phyloP scores from a whole-genome alignment of 306 rosid species.

The Alnus glutinosa region DNA sequence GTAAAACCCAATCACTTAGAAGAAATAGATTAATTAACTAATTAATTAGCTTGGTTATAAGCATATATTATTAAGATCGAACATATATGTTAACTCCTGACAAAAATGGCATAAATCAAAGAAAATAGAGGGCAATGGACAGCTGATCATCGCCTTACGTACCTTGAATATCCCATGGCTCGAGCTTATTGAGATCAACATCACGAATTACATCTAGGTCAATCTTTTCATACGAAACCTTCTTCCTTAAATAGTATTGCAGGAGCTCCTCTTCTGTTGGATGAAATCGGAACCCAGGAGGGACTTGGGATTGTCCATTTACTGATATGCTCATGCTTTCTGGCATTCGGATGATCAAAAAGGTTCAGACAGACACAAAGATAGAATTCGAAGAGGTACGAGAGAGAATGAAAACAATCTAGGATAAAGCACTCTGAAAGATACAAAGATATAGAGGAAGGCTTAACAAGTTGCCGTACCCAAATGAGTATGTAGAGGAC shows the following conservation, averaged over 20 bases:
- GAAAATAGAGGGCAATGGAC: neutral
- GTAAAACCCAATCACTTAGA: neutral
- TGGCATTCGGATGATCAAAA: constrained; percentile 34
- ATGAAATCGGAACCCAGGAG: constrained; percentile 89
- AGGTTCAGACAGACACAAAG: constrained; percentile 32
- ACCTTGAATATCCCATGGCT: constrained; percentile 99
- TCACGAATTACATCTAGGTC: constrained; percentile 89
- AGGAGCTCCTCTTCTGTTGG: constrained; percentile 91
- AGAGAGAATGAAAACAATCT: neutral
- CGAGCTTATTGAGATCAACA: constrained; percentile 96
- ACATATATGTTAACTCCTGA: too few relatives aligned
- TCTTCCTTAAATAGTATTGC: constrained; percentile 80
- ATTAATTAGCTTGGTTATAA: neutral
- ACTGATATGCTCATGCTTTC: constrained; percentile 79
- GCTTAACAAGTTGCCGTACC: constrained; percentile 37
- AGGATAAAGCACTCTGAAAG: neutral
- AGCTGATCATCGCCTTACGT: too few relatives aligned
- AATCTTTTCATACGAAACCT: constrained; percentile 69
- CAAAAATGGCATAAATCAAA: neutral
- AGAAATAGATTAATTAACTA: neutral
- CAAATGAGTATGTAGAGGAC: constrained; percentile 49
- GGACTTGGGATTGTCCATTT: constrained; percentile 90
- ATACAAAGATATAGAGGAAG: constrained; percentile 13
- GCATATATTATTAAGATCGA: too few relatives aligned
- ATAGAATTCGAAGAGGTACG: constrained; percentile 23